Evolutionary conservation across 495 filamentous ascomycete genomes (phyloP), one percentile per base, ranked within the genome.

Genomic region (Podospora appendiculata): DNA sequence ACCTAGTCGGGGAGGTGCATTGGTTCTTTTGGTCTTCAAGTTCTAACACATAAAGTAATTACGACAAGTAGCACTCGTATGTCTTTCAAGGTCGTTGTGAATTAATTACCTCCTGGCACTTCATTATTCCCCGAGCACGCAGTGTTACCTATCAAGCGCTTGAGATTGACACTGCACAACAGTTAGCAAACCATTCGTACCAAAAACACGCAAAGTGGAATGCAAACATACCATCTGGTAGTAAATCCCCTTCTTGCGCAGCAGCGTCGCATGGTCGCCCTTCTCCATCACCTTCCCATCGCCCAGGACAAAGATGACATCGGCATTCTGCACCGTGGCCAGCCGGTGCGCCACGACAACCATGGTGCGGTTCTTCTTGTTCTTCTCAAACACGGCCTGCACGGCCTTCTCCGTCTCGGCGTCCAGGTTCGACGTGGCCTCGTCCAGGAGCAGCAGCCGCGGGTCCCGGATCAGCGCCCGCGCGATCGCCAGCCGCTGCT

Each of bases 361-460:
- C 63, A 89, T 86, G 0, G 86, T 94, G 50, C 85, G 67, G 46
- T 75, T 75, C 52, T 73, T 74, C 32, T 79, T 77, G 36, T 83
- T 82, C 59, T 74, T 75, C 53, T 86, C 84, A 54, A 94, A 79
- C 6, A 85, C 86, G 14, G 76, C 77, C 59, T 91, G 86, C 14
- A 94, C 75, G 34, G 85, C 67, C 59, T 76, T 79, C 69, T 94
- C 89, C 3, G 80, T 83, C 67, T 89, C 81, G 6, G 84, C 82
- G 55, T 94, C 89, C 41, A 93, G 68, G 34, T 79, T 85, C 16
- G 80, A 85, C 3, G 89, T 93, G 0, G 88, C 85, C 62, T 94
- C 89, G 60, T 94, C 89, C 6, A 94, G 71, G 16, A 94, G 73
- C 48, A 94, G 69, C 25, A 93, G 67, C 18, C 77, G 76, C 0